Base-by-base conservation (phyloP, 129 eudicot species). In the Flaveria sonorensis region DNA sequence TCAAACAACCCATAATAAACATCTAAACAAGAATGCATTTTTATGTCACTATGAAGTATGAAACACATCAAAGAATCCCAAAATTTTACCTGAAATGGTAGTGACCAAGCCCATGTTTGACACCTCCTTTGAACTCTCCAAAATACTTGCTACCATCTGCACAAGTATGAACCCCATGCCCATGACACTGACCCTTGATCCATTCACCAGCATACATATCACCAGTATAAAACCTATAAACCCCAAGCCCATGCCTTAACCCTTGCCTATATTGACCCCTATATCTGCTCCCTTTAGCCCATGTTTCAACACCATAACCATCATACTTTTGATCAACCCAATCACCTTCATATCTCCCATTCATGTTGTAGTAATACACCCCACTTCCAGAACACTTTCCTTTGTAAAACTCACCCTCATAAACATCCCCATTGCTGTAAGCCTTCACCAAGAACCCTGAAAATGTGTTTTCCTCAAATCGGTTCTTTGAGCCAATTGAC, bases 241-340 rank as follows among this genome's bases (percentile, higher is more conserved):
- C 73, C 67, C 79, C 79, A 80, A 30, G 65, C 6, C 83, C 83
- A 80, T 80, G 79, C 23, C 83, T 72, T n/a, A 80, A 43, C 0
- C 84, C 79, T 28, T 80, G 75, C 70, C 74, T 67, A 80, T 74
- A 80, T 16, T 80, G 84, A 3, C 79, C 84, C 6, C 79, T 60
- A 55, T 80, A 80, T 32, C 65, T 53, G 23, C 92, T 87, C 50
- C 96, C 96, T 82, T 79, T 87, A 0, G 89, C 91, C 92, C 96
- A 89, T 1, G 88, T 89, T 53, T 89, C 91, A 10, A 87, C 86
- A 28, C 92, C 92, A 85, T 83, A 70, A 7, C 92, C 92, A 83
- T 88, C 92, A 81, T 88, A 88, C 82, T 85, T 88, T 69, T 84
- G 89, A 74, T 88, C 92, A 80, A 88, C 53, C 89, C 89, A 88